Evolutionary conservation across 495 filamentous ascomycete genomes (phyloP).

Genomic region (Cercophora scortea): DNA sequence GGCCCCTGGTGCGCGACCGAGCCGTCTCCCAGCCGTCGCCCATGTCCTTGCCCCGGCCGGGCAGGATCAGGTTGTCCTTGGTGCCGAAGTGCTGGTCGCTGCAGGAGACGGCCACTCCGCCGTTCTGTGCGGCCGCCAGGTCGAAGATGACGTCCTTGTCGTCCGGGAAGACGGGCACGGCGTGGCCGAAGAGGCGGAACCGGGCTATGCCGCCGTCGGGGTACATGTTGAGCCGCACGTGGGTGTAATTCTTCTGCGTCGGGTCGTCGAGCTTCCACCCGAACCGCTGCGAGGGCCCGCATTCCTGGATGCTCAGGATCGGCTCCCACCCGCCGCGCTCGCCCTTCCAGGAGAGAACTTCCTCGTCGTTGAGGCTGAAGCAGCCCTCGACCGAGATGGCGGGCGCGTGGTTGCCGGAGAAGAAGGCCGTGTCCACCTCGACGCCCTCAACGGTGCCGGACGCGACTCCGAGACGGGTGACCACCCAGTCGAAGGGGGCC

Average conservation of each 20-base stretch:
- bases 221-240: conserved; percentile 83
- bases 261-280: conserved; percentile 63
- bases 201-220: conserved; percentile 91
- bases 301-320: conserved; percentile 61
- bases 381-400: conserved; percentile 75
- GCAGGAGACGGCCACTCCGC: conserved; percentile 65
- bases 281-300: conserved; percentile 68
- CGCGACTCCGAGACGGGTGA: conserved; percentile 71
- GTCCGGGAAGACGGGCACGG: conserved; percentile 61
- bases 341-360: conserved; percentile 52
- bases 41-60: conserved; percentile 84
- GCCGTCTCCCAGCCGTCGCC: conserved; percentile 94
- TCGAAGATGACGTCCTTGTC: conserved; percentile 62
- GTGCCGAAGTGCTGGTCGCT: conserved; percentile 85
- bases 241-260: conserved; percentile 64
- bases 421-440: conserved; percentile 82
- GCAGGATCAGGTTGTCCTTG: conserved; percentile 74
- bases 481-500: conserved; percentile 73
- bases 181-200: conserved; percentile 74
- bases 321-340: conserved; percentile 58
- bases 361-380: conserved; percentile 51
- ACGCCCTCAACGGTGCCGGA: conserved; percentile 69
- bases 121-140: conserved; percentile 73
- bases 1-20: conserved; percentile 63
- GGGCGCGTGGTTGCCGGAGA: conserved; percentile 81